These are phyloP conservation scores for Nigrograna mackinnonii DNA, from an alignment of 2,329 filamentous ascomycete genomes.

Conservation along the genomic window DNA sequence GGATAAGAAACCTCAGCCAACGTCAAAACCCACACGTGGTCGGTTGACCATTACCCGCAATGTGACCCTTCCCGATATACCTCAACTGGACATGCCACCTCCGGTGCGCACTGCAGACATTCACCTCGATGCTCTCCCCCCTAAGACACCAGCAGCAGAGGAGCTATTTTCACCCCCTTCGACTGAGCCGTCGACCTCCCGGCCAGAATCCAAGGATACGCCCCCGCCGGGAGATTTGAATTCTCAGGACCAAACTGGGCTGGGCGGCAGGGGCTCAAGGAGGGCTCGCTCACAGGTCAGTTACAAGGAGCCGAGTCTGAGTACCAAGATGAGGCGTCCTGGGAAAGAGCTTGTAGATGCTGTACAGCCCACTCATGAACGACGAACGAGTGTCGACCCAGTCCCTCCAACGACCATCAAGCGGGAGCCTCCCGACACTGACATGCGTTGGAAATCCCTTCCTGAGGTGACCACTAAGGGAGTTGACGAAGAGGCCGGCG, in stretches of 20 bases:
- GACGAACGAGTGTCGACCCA: constrained; percentile 29
- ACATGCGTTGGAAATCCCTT: constrained; percentile 30
- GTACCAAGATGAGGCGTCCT: constrained; percentile 54
- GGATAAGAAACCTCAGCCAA: constrained; percentile 27
- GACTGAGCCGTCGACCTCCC: constrained; percentile 44
- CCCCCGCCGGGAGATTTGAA: constrained; percentile 46
- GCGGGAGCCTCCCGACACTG: constrained; percentile 23
- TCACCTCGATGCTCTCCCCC: constrained; percentile 39
- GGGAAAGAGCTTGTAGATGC: constrained; percentile 52
- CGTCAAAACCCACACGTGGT: constrained; percentile 19
- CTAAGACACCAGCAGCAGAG: constrained; percentile 42
- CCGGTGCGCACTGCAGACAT: constrained; percentile 29
- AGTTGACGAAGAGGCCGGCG: constrained; percentile 27
- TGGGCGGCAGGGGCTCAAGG: constrained; percentile 45
- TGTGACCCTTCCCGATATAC: constrained; percentile 18
- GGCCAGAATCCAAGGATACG: constrained; percentile 44
- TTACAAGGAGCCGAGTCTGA: constrained; percentile 43
- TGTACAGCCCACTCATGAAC: constrained; percentile 29
- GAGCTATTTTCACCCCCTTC: constrained; percentile 49
- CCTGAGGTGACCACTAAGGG: constrained; percentile 16
- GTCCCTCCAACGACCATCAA: constrained; percentile 28
- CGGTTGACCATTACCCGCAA: constrained; percentile 30
- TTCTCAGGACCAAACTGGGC: constrained; percentile 34
- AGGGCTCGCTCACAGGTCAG: constrained; percentile 46
- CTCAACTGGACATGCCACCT: constrained; percentile 20